Evolutionary conservation across 495 filamentous ascomycete species (phyloP).

Genomic region (Pseudomonodictys pantanalensis): DNA sequence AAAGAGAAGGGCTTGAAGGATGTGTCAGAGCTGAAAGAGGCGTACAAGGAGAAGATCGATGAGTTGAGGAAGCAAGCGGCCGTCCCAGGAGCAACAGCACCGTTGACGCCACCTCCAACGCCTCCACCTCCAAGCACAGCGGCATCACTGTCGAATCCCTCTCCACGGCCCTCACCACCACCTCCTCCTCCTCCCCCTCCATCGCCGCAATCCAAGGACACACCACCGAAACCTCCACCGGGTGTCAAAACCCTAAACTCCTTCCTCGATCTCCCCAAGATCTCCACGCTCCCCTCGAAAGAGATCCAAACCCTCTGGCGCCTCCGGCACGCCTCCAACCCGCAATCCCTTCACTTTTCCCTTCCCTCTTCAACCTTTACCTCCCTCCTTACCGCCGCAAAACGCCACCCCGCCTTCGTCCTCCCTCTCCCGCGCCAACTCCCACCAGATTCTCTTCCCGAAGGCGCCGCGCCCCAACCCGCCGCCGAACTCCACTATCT

Average conservation of each 20-base stretch:
- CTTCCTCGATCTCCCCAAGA: constrained; percentile 81
- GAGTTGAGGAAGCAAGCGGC: constrained; percentile 59
- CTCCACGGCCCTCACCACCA: constrained; percentile 40
- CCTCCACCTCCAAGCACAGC: constrained; percentile 10
- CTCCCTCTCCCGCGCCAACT: constrained; percentile 72
- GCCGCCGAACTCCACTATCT: constrained; percentile 81
- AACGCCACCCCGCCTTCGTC: constrained; percentile 79
- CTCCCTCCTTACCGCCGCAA: constrained; percentile 64
- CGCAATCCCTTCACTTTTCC: constrained; percentile 73
- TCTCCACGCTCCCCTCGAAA: constrained; percentile 64
- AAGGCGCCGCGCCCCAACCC: constrained; percentile 30
- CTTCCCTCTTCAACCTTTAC: constrained; percentile 70
- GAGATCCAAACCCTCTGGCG: constrained; percentile 91
- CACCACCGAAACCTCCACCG: constrained; percentile 40
- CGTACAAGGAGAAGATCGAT: constrained; percentile 78
- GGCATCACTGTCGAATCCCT: constrained; percentile 7
- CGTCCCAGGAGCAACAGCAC: constrained; percentile 55
- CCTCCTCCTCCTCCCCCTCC: constrained; percentile 40
- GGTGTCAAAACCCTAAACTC: constrained; percentile 77
- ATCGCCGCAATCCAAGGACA: constrained; percentile 34
- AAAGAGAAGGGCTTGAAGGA: constrained; percentile 73
- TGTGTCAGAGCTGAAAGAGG: constrained; percentile 72
- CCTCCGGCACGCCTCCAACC: constrained; percentile 70
- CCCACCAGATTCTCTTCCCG: constrained; percentile 56
- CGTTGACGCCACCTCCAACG: constrained; percentile 26